Percentiles rank a stretch among this genome's conserved stretches.
These are phyloP conservation scores for Protomyces inundatus DNA, from an alignment of 1,139 yeast genomes.

Conservation along the genomic window DNA sequence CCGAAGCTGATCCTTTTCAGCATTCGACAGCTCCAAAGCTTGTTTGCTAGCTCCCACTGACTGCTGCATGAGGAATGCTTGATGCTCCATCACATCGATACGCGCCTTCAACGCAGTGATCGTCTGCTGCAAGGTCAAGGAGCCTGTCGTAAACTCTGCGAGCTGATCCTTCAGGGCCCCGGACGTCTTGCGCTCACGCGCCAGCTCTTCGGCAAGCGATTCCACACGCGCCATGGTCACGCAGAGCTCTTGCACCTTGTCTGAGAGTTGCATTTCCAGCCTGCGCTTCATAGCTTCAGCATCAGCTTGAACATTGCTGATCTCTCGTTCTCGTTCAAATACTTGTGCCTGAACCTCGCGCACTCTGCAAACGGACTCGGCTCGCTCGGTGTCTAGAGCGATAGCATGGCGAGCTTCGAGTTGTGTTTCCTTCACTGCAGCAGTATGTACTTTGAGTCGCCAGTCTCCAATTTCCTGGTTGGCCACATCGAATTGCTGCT, in stretches of 20 bases:
- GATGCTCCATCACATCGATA: conserved; percentile 31
- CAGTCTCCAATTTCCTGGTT: conserved; percentile 13
- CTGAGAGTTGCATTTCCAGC: conserved; percentile 24
- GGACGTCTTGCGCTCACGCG: conserved; percentile 41
- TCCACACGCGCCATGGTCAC: background rate
- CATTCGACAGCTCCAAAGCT: conserved; percentile 32
- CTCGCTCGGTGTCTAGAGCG: conserved; percentile 15
- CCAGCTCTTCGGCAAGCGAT: conserved; percentile 37
- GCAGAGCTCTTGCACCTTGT: conserved; percentile 5
- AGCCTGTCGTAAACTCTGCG: conserved; percentile 29
- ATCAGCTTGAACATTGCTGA: conserved; percentile 16
- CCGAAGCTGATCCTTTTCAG: conserved; percentile 31
- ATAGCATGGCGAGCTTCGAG: conserved; percentile 4
- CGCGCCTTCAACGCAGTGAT: conserved; percentile 23
- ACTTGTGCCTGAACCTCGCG: conserved; percentile 1
- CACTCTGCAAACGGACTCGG: conserved; percentile 6
- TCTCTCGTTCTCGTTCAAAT: conserved; percentile 14
- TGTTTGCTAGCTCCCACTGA: conserved; percentile 32
- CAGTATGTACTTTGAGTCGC: conserved; percentile 4
- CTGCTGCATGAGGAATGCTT: conserved; percentile 27
- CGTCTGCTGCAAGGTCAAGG: conserved; percentile 31
- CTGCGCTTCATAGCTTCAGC: conserved; percentile 29
- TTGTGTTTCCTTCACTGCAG: conserved; percentile 1
- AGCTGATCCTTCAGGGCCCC: conserved; percentile 30
- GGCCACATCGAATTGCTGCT: conserved; percentile 10